Evolutionary conservation across 2,329 filamentous ascomycete genomes (phyloP).

Genomic region (Trichoderma harzianum): DNA sequence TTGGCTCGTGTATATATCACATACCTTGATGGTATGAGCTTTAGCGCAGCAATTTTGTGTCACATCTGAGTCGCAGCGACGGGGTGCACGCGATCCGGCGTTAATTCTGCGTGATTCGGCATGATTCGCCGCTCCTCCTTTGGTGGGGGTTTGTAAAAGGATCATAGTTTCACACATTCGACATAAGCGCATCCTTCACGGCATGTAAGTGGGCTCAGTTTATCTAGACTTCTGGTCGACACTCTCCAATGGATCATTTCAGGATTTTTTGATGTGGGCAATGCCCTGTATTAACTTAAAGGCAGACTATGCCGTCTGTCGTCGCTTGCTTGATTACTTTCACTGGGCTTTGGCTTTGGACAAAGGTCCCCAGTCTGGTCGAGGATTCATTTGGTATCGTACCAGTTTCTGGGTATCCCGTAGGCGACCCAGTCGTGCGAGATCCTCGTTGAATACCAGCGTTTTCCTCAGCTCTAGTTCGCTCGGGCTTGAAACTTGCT

Average conservation of each 20-base stretch:
- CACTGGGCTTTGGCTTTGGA: constrained; percentile 54
- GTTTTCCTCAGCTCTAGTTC: constrained; percentile 54
- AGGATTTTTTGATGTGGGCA: constrained; percentile 21
- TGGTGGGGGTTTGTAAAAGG: neutral
- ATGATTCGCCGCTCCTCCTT: constrained; percentile 11
- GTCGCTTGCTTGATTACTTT: constrained; percentile 36
- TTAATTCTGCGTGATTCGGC: constrained; percentile 18
- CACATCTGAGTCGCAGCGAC: neutral
- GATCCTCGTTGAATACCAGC: constrained; percentile 68
- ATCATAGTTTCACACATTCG: neutral
- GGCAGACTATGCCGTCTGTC: neutral
- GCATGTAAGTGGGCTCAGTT: neutral
- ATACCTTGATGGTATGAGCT: neutral
- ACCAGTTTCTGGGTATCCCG: constrained; percentile 66
- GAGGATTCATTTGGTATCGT: constrained; percentile 85
- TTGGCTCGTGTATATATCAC: neutral
- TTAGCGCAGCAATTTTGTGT: neutral
- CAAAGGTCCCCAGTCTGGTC: constrained; percentile 93
- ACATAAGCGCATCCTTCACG: neutral
- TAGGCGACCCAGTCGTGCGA: constrained; percentile 73
- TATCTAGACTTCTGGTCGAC: neutral
- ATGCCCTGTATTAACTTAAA: constrained; percentile 20
- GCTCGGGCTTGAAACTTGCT: constrained; percentile 21
- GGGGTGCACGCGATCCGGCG: constrained; percentile 12
- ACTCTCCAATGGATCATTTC: neutral